These are phyloP conservation scores for Paramarasmius palmivorus DNA, from an alignment of 1,284 basidiomycete genomes.

Conservation along the genomic window DNA sequence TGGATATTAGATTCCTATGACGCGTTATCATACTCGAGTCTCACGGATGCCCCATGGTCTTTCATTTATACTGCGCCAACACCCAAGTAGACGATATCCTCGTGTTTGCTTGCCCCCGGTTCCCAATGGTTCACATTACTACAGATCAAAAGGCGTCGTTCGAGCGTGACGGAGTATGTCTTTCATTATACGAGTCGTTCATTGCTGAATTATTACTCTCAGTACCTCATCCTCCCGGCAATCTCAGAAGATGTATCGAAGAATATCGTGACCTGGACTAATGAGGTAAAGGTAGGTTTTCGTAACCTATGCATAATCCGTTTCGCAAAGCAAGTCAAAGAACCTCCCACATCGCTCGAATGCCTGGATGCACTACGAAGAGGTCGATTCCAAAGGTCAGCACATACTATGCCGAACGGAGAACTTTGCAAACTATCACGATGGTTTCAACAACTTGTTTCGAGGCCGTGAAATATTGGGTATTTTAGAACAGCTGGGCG, in stretches of 20 bases:
- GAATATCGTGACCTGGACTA: slow-evolving; percentile 16
- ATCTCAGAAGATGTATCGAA: slow-evolving; percentile 12
- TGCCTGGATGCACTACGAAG: slow-evolving; percentile 22
- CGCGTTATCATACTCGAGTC: no score
- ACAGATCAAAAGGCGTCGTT: slow-evolving; percentile 14
- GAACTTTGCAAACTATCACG: slow-evolving; percentile 18
- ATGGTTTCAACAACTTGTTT: slow-evolving; percentile 17
- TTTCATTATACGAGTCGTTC: background rate
- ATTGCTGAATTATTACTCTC: background rate
- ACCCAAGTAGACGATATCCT: no score
- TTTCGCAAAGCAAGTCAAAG: background rate
- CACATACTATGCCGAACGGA: slow-evolving; percentile 18
- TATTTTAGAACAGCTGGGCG: slow-evolving; percentile 13
- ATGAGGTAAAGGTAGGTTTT: slow-evolving; percentile 17
- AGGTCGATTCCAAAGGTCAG: slow-evolving; percentile 10
- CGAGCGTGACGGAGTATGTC: slow-evolving; percentile 15
- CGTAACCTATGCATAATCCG: background rate
- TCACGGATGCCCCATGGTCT: no score
- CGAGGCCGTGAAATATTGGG: slow-evolving; percentile 11
- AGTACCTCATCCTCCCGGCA: slow-evolving; percentile 17
- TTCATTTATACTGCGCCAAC: no score
- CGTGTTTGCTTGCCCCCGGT: no score
- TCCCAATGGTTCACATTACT: background rate
- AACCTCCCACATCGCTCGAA: slow-evolving; percentile 16
- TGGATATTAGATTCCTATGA: no score